Conservation (phyloP, 2,329 filamentous ascomycete species). For the Stromatinia cepivora region DNA sequence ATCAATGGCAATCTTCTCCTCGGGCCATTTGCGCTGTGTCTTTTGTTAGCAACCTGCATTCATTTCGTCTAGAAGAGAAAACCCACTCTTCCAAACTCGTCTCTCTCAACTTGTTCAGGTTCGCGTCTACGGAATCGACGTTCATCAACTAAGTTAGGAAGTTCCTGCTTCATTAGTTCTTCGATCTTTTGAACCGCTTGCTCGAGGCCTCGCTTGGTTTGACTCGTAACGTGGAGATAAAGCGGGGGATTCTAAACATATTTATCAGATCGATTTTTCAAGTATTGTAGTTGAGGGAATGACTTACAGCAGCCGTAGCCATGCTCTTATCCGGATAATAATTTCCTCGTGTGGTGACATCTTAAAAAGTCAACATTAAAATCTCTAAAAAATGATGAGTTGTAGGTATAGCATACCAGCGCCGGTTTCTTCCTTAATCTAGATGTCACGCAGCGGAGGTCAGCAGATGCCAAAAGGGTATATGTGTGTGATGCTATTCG, state of each 20-base stretch:
- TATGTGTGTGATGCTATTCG: constrained; percentile 59
- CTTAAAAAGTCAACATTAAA: constrained; percentile 68
- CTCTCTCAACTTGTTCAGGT: constrained; percentile 76
- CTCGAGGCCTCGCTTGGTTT: constrained; percentile 86
- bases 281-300: background rate
- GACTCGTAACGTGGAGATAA: constrained; percentile 94
- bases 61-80: background rate
- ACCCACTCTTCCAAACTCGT: constrained; percentile 83
- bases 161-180: constrained; percentile 92
- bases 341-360: constrained; percentile 96
- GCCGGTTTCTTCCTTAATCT: constrained; percentile 99
- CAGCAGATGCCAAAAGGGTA: constrained; percentile 87
- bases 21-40: constrained; percentile 91
- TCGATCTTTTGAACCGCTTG: constrained; percentile 85
- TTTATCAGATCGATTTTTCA: constrained; percentile 28
- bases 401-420: constrained; percentile 82
- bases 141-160: constrained; percentile 94
- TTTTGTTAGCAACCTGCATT: constrained; percentile 26
- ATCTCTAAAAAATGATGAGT: constrained; percentile 42
- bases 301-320: constrained; percentile 84
- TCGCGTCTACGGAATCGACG: constrained; percentile 85
- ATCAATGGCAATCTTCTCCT: constrained; percentile 88
- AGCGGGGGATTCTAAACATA: constrained; percentile 78
- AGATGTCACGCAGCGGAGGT: constrained; percentile 82
- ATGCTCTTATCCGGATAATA: constrained; percentile 98